A percentile compares a stretch with the other conserved stretches of the same genome.
Conservation (phyloP, 1,139 yeast genomes). For the Saccharomyces hybrid region DNA sequence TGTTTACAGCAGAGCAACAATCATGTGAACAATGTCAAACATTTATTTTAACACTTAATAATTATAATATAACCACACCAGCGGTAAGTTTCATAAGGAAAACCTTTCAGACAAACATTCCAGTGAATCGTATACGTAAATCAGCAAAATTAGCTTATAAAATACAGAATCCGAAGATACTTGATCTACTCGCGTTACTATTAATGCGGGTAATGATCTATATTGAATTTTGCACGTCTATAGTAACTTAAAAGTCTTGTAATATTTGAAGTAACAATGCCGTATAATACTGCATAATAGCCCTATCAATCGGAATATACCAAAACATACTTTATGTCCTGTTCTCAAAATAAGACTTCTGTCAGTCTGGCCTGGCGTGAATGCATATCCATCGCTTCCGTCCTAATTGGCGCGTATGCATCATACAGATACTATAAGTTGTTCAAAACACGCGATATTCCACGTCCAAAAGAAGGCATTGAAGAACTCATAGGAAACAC, state of each 20-base stretch:
- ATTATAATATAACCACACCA: not conserved
- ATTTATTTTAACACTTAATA: not conserved
- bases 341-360: not conserved
- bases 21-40: not conserved
- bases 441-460: not conserved
- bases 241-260: not conserved
- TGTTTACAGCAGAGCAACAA: not conserved
- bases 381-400: not conserved
- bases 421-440: not conserved
- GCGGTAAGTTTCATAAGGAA: not conserved
- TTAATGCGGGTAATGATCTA: not conserved
- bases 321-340: not conserved
- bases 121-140: not conserved
- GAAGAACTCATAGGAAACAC: slow-evolving; percentile 81
- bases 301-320: not conserved
- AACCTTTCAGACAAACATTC: not conserved
- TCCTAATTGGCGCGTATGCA: not conserved
- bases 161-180: not conserved
- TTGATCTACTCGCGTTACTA: not conserved
- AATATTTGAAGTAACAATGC: not conserved
- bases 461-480: slow-evolving; percentile 33
- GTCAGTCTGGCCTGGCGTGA: not conserved
- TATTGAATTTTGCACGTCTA: not conserved
- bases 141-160: not conserved
- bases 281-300: not conserved